Conservation (phyloP, 805 yeast species). For the Candida nitratophila region DNA sequence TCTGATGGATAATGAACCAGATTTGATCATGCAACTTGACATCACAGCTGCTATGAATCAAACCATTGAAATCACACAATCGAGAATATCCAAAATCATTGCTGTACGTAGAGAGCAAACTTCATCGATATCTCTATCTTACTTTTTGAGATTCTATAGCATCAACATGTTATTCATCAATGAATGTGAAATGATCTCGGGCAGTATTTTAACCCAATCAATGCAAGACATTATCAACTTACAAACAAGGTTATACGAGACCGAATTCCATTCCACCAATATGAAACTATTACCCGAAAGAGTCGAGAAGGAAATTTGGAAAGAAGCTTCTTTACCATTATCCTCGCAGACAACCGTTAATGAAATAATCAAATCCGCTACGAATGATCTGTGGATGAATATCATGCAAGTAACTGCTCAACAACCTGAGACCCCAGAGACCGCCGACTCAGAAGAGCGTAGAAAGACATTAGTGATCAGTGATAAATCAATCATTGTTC, state of each 20-base stretch:
- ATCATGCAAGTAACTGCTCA: constrained; percentile 17
- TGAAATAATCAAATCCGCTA: constrained; percentile 40
- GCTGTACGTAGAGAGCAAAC: constrained; percentile 71
- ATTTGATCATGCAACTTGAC: constrained; percentile 53
- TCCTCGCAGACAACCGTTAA: constrained; percentile 43
- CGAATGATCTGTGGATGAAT: constrained; percentile 42
- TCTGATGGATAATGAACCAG: constrained; percentile 24
- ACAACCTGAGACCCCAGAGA: constrained; percentile 1
- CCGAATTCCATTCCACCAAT: constrained; percentile 45
- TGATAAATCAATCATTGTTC: constrained; percentile 51
- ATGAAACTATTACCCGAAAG: constrained; percentile 37
- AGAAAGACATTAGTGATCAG: constrained; percentile 36
- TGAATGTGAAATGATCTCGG: constrained; percentile 81
- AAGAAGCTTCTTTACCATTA: constrained; percentile 52
- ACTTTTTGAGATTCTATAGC: constrained; percentile 61
- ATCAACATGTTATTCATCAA: constrained; percentile 62
- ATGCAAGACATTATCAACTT: constrained; percentile 60
- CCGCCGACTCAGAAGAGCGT: constrained; percentile 4
- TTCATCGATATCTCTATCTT: constrained; percentile 47
- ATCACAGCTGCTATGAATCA: constrained; percentile 57
- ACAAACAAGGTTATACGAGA: constrained; percentile 56
- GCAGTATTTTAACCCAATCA: constrained; percentile 50
- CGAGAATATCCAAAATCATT: constrained; percentile 69
- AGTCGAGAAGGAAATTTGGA: constrained; percentile 74
- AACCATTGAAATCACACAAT: constrained; percentile 66